Percentiles rank a stretch among this genome's conserved stretches.
These are phyloP conservation scores for Yamadazyma kanchanaburiensis DNA, from an alignment of 1,139 yeast species.

Conservation along the genomic window DNA sequence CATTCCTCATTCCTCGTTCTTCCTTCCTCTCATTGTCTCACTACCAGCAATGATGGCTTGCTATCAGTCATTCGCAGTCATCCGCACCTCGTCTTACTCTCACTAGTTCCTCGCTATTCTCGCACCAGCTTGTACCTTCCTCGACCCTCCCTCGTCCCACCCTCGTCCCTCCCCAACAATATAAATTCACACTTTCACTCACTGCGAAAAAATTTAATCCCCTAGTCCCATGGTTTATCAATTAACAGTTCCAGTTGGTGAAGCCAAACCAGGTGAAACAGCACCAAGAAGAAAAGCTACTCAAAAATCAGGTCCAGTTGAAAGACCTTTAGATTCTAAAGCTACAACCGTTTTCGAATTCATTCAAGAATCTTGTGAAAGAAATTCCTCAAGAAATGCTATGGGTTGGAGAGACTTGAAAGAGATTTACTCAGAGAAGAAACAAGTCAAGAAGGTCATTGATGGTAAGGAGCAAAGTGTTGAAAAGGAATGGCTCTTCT, in stretches of 20 bases:
- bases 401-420: conserved; percentile 80
- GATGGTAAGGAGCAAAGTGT: conserved; percentile 72
- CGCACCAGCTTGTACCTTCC: no score
- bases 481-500: conserved; percentile 85
- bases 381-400: conserved; percentile 51
- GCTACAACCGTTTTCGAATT: conserved; percentile 71
- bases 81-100: no score
- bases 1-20: no score
- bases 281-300: conserved; percentile 81
- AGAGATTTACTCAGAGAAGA: conserved; percentile 74
- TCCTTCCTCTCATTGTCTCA: no score
- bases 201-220: no score
- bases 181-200: no score
- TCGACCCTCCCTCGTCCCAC: no score
- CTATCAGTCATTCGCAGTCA: no score
- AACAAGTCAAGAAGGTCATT: conserved; percentile 68
- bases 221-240: conserved; percentile 17
- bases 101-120: no score
- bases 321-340: conserved; percentile 57
- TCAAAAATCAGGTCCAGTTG: conserved; percentile 52
- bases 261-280: conserved; percentile 81
- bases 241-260: conserved; percentile 69
- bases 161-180: no score
- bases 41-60: no score
- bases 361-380: conserved; percentile 58